Percentiles rank a stretch among this genome's conserved stretches.
Conservation (phyloP, 441 rosid species). For the Flueggea neowawraea region DNA sequence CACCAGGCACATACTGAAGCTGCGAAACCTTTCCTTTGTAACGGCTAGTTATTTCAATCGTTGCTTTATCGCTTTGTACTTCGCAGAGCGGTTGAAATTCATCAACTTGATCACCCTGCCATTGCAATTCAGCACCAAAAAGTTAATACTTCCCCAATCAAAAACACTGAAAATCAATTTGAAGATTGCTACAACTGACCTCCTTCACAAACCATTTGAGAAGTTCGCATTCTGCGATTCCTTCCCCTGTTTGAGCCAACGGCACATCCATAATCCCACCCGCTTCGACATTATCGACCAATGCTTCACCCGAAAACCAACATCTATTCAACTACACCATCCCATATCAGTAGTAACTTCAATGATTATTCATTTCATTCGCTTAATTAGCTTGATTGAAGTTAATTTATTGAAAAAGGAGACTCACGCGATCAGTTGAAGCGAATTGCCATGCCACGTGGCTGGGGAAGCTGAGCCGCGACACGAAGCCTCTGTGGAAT, state of each 20-base stretch:
- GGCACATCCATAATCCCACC: conserved; percentile 67
- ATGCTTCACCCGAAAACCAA: conserved; percentile 47
- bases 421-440: conserved; percentile 25
- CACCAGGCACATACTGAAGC: conserved; percentile 57
- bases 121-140: conserved; percentile 8
- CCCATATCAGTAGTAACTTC: background rate
- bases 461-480: background rate
- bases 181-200: conserved; percentile 35
- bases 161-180: background rate
- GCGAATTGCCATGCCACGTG: conserved; percentile 2
- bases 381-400: background rate
- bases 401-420: background rate
- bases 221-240: conserved; percentile 94
- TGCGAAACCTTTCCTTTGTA: conserved; percentile 68
- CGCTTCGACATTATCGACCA: conserved; percentile 26
- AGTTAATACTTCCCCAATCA: background rate
- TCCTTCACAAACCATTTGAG: conserved; percentile 85
- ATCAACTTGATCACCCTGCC: conserved; percentile 74
- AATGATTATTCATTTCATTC: background rate
- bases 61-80: conserved; percentile 92
- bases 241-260: conserved; percentile 95
- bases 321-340: conserved; percentile 16
- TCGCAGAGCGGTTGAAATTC: conserved; percentile 92
- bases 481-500: background rate
- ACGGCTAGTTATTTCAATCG: conserved; percentile 88